Evolutionary conservation across 495 filamentous ascomycete genomes (phyloP).

Genomic region (Xylaria flabelliformis): DNA sequence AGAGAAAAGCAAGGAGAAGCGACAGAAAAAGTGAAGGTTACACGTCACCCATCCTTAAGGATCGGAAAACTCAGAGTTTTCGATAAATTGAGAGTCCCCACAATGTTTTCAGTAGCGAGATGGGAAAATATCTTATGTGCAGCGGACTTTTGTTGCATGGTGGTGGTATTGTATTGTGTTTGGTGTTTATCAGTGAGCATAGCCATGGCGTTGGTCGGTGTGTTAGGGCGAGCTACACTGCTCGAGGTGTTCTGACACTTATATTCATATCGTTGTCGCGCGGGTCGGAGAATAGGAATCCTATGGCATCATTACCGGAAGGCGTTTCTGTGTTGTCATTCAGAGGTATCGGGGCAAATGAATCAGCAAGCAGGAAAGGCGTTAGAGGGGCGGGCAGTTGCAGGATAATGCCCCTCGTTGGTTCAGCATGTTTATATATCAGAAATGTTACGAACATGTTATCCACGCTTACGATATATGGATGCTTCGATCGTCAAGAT

Average conservation of each 20-base stretch:
- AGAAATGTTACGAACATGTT: not conserved
- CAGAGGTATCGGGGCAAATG: not conserved
- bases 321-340: not conserved
- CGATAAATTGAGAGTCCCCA: not conserved
- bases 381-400: not conserved
- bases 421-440: not conserved
- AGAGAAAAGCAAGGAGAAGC: not conserved
- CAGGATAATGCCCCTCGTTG: not conserved
- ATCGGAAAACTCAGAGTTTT: not conserved
- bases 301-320: not conserved
- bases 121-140: too few relatives aligned
- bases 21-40: not conserved
- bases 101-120: not conserved
- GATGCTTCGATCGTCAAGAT: not conserved
- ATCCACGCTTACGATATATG: not conserved
- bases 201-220: slow-evolving; percentile 1
- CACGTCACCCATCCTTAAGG: not conserved
- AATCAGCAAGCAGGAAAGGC: not conserved
- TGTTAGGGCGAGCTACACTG: not conserved
- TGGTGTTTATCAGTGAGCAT: slow-evolving; percentile 4
- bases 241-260: not conserved
- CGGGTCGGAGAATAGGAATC: not conserved
- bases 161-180: not conserved
- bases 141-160: not conserved
- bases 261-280: not conserved